phyloP scores from a whole-genome alignment of 495 filamentous ascomycete species.

The Neurospora sp. region DNA sequence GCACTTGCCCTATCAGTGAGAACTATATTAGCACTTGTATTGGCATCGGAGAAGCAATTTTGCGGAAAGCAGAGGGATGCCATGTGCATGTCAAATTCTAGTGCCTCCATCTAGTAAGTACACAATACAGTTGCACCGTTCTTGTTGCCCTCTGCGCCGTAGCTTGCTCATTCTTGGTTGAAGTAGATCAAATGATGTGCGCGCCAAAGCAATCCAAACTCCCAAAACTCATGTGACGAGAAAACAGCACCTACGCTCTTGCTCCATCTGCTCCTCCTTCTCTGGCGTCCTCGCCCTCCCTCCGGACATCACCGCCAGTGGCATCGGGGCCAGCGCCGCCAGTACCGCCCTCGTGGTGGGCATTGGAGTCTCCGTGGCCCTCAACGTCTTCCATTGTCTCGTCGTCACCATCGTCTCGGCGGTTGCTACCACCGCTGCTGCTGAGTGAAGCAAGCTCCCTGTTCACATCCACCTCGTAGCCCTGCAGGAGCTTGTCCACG shows the following conservation, averaged over 20 bases:
- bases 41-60: not conserved
- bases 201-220: slow-evolving; percentile 9
- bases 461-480: slow-evolving; percentile 79
- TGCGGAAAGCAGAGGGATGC: slow-evolving; percentile 1
- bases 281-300: slow-evolving; percentile 77
- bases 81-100: slow-evolving; percentile 9
- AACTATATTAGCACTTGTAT: slow-evolving; percentile 23
- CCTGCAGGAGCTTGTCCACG: slow-evolving; percentile 73
- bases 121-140: slow-evolving; percentile 9
- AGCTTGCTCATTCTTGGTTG: slow-evolving; percentile 2
- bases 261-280: slow-evolving; percentile 93
- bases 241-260: slow-evolving; percentile 89
- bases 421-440: slow-evolving; percentile 52
- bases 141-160: slow-evolving; percentile 4
- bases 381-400: slow-evolving; percentile 81
- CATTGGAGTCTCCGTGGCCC: slow-evolving; percentile 47
- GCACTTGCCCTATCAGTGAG: slow-evolving; percentile 25
- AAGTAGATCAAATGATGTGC: not conserved
- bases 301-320: slow-evolving; percentile 79
- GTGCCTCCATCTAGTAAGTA: slow-evolving; percentile 17
- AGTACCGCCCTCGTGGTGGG: slow-evolving; percentile 49
- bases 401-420: slow-evolving; percentile 53
- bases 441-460: slow-evolving; percentile 59
- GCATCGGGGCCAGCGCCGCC: slow-evolving; percentile 78
- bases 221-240: slow-evolving; percentile 15